A percentile compares a stretch with the other conserved stretches of the same genome.
phyloP scores from a whole-genome alignment of 768 basidiomycete genomes.

The Pholiota conissans region DNA sequence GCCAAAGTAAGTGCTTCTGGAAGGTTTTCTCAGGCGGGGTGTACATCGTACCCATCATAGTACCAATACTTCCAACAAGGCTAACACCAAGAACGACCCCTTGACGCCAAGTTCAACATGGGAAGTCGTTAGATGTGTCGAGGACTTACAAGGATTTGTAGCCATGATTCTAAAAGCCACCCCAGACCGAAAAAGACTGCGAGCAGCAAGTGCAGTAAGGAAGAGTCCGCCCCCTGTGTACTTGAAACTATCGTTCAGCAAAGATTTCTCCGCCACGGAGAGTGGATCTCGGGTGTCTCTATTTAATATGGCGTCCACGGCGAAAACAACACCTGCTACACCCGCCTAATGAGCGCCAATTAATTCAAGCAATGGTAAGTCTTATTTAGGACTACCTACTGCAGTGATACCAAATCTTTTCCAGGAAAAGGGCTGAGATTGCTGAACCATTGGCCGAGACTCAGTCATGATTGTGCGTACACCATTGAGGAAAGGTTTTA shows the following conservation, averaged over 20 bases:
- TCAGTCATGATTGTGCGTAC: slow-evolving; percentile 55
- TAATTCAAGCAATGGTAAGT: too few species aligned
- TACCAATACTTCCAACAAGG: slow-evolving; percentile 76
- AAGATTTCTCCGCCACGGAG: slow-evolving; percentile 58
- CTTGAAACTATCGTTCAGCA: slow-evolving; percentile 77
- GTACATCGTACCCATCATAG: slow-evolving; percentile 81
- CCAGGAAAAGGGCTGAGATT: slow-evolving; percentile 34
- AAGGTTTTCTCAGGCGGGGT: slow-evolving; percentile 76
- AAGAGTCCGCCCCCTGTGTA: slow-evolving; percentile 82
- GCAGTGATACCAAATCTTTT: slow-evolving; percentile 28
- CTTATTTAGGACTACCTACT: slow-evolving; percentile 25
- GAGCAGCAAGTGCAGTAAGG: slow-evolving; percentile 77
- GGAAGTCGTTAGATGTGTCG: not conserved
- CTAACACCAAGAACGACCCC: slow-evolving; percentile 84
- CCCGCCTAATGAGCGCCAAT: slow-evolving; percentile 47
- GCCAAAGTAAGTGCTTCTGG: slow-evolving; percentile 81
- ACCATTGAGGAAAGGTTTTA: slow-evolving; percentile 1
- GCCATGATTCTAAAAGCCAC: slow-evolving; percentile 74
- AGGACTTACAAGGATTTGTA: slow-evolving; percentile 72
- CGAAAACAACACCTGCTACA: slow-evolving; percentile 69
- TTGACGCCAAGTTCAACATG: slow-evolving; percentile 22
- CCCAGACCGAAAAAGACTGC: slow-evolving; percentile 72
- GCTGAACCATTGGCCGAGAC: slow-evolving; percentile 28
- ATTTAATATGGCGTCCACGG: slow-evolving; percentile 67
- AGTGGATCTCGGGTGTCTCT: slow-evolving; percentile 76